A percentile compares a stretch with the other conserved stretches of the same genome.
Evolutionary conservation across 2,329 filamentous ascomycete species (phyloP).

Genomic region (Aspergillus sergii): DNA sequence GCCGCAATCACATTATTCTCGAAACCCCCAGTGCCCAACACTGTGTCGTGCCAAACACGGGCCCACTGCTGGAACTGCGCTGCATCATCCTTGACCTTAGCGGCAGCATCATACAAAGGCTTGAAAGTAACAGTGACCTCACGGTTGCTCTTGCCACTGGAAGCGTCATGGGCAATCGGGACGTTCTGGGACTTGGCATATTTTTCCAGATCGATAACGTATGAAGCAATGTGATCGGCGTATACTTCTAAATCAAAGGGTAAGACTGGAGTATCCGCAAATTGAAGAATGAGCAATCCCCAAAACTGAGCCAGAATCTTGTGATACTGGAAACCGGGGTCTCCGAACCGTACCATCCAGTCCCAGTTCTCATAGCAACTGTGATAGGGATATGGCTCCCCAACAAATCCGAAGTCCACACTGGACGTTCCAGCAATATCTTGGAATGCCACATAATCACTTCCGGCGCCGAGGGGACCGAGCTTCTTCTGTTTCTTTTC

Average conservation of each 20-base stretch:
- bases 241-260: slow-evolving; percentile 81
- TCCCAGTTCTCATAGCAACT: slow-evolving; percentile 89
- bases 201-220: slow-evolving; percentile 67
- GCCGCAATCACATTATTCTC: slow-evolving; percentile 71
- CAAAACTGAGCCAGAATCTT: slow-evolving; percentile 76
- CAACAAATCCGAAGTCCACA: slow-evolving; percentile 79
- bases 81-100: slow-evolving; percentile 62
- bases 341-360: slow-evolving; percentile 78
- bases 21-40: slow-evolving; percentile 72
- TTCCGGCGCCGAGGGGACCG: slow-evolving; percentile 70
- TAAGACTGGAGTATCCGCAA: slow-evolving; percentile 77
- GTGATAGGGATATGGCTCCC: slow-evolving; percentile 69
- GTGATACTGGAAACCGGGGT: slow-evolving; percentile 84
- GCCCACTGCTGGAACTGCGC: slow-evolving; percentile 75
- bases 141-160: slow-evolving; percentile 4
- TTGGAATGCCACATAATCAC: slow-evolving; percentile 90
- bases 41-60: slow-evolving; percentile 70
- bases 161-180: slow-evolving; percentile 22
- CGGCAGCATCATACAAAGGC: slow-evolving; percentile 65
- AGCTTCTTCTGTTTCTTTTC: slow-evolving; percentile 62
- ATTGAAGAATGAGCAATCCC: slow-evolving; percentile 79
- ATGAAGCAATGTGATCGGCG: slow-evolving; percentile 64
- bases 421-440: slow-evolving; percentile 86
- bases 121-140: slow-evolving; percentile 54
- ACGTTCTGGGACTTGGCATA: slow-evolving; percentile 63